phyloP scores from a whole-genome alignment of 129 eudicot genomes.

The Flaveria robusta region DNA sequence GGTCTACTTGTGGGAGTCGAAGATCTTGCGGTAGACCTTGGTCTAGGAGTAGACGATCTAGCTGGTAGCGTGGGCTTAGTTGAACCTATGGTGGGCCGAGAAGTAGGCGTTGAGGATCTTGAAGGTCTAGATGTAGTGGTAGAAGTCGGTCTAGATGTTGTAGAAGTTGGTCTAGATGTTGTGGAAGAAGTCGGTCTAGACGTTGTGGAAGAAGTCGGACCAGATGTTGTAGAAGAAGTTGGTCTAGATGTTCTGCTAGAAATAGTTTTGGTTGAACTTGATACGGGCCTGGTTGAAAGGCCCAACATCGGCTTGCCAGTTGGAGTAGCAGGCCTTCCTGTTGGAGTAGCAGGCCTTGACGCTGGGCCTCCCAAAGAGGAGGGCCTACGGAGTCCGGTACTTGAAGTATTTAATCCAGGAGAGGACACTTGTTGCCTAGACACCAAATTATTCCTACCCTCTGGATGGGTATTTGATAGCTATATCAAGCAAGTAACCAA shows the following conservation, averaged over 20 bases:
- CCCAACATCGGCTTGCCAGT: slow-evolving; percentile 66
- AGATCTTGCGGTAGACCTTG: slow-evolving; percentile 67
- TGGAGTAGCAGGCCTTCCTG: slow-evolving; percentile 89
- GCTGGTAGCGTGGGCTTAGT: slow-evolving; percentile 54
- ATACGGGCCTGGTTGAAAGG: slow-evolving; percentile 50
- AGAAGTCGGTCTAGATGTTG: slow-evolving; percentile 24
- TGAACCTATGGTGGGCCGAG: slow-evolving; percentile 57
- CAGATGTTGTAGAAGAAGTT: slow-evolving; percentile 12
- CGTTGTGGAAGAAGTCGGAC: slow-evolving; percentile 40
- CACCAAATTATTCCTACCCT: slow-evolving; percentile 54
- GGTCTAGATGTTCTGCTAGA: neutral
- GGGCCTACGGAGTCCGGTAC: slow-evolving; percentile 67
- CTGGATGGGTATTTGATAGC: slow-evolving; percentile 78
- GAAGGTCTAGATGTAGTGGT: slow-evolving; percentile 56
- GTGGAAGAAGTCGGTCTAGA: slow-evolving; percentile 48
- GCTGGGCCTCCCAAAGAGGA: slow-evolving; percentile 80
- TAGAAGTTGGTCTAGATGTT: slow-evolving; percentile 42
- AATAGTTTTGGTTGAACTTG: slow-evolving; percentile 38
- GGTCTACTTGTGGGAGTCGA: slow-evolving; percentile 73
- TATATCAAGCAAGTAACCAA: slow-evolving; percentile 37
- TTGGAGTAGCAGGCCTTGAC: slow-evolving; percentile 83
- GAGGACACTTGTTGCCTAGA: slow-evolving; percentile 66
- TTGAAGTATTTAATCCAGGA: slow-evolving; percentile 56
- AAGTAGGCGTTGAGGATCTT: slow-evolving; percentile 76
- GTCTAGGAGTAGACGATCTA: slow-evolving; percentile 70